phyloP scores from a whole-genome alignment of 495 filamentous ascomycete genomes.

The Xylaria castorea region DNA sequence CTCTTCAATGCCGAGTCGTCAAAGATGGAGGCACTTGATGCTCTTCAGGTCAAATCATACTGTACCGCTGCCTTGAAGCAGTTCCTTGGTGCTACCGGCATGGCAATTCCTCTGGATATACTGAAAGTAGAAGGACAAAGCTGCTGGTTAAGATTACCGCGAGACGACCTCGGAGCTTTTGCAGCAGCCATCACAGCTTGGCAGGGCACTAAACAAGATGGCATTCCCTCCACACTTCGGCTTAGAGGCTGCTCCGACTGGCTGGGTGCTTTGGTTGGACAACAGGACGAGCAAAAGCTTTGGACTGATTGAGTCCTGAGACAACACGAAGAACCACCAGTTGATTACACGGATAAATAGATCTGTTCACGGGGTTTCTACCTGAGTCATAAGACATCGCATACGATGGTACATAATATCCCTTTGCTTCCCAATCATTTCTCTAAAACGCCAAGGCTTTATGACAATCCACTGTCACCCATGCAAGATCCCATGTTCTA shows the following conservation, averaged over 20 bases:
- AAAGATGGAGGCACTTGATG: conserved; percentile 60
- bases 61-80: conserved; percentile 76
- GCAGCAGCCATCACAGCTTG: conserved; percentile 70
- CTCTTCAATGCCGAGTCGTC: conserved; percentile 30
- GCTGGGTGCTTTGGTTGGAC: conserved; percentile 51
- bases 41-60: conserved; percentile 74
- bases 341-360: not conserved
- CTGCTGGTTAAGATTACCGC: conserved; percentile 78
- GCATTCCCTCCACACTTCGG: conserved; percentile 42
- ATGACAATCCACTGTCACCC: conserved; percentile 36
- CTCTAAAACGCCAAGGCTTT: conserved; percentile 40
- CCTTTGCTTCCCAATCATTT: conserved; percentile 28
- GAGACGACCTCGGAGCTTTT: conserved; percentile 65
- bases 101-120: conserved; percentile 81
- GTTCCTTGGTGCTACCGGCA: conserved; percentile 80
- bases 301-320: conserved; percentile 43
- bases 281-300: conserved; percentile 44
- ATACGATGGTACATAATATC: conserved; percentile 27
- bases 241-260: conserved; percentile 53
- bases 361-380: not conserved
- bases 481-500: conserved; percentile 38
- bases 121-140: conserved; percentile 64
- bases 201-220: conserved; percentile 63
- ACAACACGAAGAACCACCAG: conserved; percentile 2
- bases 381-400: conserved; percentile 5